Base-by-base conservation (phyloP, 306 rosid species). In the Dryas alaskensis region DNA sequence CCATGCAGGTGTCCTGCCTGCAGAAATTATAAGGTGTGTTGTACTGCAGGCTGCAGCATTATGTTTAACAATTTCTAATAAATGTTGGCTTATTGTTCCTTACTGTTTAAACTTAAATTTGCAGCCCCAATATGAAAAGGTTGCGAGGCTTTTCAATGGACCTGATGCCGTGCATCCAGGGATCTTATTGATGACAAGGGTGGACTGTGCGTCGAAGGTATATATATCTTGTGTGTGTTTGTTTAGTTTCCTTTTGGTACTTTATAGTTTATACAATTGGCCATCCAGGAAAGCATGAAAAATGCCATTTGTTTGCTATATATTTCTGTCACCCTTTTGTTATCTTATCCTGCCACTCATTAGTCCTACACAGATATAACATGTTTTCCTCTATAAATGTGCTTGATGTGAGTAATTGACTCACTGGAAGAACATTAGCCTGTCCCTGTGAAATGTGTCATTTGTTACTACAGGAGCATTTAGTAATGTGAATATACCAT, bases 131-230 rank as follows among this genome's bases (percentile, higher is more conserved):
- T 94, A 89, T 49, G 99, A 94, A 82, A 94, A 83, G 84, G 97
- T 94, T 42, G 99, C 99, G 1, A 89, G 90, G 91, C 91, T 94
- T 82, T 94, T 94, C 79, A 94, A 92, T 82, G 99, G 99, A 76
- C 93, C 95, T 10, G 85, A 84, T 76, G 97, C 97, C 59, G 97
- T 90, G 71, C 92, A 94, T 82, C 99, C 99, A 0, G 99, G 99
- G 79, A 85, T 87, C 39, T 39, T 94, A 67, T 67, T 94, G 77
- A 86, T 94, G 99, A 78, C 96, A 45, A 87, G 99, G 80, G 96
- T 94, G n/a, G 99, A 94, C 70, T 94, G 99, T 81, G 99, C 95
- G 45, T 67, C 74, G 12, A 89, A 92, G 96, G 99, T 92, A 84
- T 79, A 55, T 60, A 71, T 60, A 16, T 55, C 8, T 43, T 43